These are phyloP conservation scores for Tricholoma matsutake DNA, from an alignment of 768 basidiomycete genomes.

Conservation along the genomic window DNA sequence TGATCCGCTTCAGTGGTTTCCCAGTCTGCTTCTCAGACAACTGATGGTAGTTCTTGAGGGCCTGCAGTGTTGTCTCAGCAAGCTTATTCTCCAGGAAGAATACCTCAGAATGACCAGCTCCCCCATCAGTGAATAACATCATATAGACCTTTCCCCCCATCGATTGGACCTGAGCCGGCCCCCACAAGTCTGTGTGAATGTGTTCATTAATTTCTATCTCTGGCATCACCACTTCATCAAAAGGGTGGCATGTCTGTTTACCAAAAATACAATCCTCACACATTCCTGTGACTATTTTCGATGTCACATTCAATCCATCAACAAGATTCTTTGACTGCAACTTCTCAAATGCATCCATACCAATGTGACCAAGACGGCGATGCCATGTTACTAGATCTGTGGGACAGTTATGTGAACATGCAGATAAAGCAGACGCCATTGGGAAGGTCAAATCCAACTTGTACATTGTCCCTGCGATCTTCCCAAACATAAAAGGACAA, in stretches of 20 bases:
- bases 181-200: conserved; percentile 21
- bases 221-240: conserved; percentile 13
- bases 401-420: conserved; percentile 11
- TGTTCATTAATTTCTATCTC: conserved; percentile 10
- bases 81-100: conserved; percentile 23
- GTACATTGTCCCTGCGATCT: not conserved
- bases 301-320: conserved; percentile 17
- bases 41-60: conserved; percentile 10
- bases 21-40: conserved; percentile 17
- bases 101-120: conserved; percentile 8
- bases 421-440: not conserved
- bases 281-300: conserved; percentile 9
- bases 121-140: conserved; percentile 22
- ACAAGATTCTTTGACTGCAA: conserved; percentile 15
- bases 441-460: not conserved
- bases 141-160: conserved; percentile 18
- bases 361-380: conserved; percentile 20
- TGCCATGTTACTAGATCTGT: conserved; percentile 24
- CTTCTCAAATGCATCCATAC: conserved; percentile 5
- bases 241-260: conserved; percentile 20
- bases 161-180: conserved; percentile 15
- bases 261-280: conserved; percentile 19
- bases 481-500: not conserved
- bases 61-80: conserved; percentile 10
- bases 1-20: conserved; percentile 9